Evolutionary conservation across 2,329 filamentous ascomycete genomes (phyloP), one percentile per base, ranked within the genome.

Genomic region (Dryadomyces quercivorus): DNA sequence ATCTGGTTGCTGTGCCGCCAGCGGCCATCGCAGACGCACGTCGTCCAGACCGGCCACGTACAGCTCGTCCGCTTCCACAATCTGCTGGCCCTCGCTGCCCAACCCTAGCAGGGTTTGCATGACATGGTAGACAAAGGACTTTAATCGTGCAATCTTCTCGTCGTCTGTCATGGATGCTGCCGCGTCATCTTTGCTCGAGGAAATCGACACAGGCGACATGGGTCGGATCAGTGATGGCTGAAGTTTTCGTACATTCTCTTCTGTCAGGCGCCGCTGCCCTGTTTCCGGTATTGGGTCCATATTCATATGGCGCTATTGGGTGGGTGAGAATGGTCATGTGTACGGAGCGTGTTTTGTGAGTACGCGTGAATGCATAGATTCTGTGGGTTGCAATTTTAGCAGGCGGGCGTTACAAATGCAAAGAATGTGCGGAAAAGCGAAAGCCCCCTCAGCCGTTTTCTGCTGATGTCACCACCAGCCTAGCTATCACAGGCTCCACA

Each of bases 171-270:
- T 16, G 10, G 10, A 16, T 40, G 36, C 36, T 5, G 31, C 52
- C 12, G n/a, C 48, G 20, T 48, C 34, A 15, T 44, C 44, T 18
- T 48, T 42, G 26, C 38, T 47, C 10, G 57, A 58, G 4, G 55
- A 56, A 9, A 58, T 58, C 4, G 53, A 54, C 20, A 58, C 44
- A 6, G 57, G 57, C 21, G 55, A 26, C 57, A 58, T 58, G 9
- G 57, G 57, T 40, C 43, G 47, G 38, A 57, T 55, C 1, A 58
- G 21, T 6, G 51, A 57, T 16, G 57, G 55, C 55, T 55, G 55
- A 31, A 58, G 53, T 40, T 31, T 45, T 21, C 44, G 43, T 13
- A 58, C 31, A 45, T 58, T 58, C 47, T n/a, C 48, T 45, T 55
- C 55, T 8, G 57, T 58, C 38, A 58, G 48, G n/a, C 21, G 21